Conservation (phyloP, 805 yeast genomes). For the Ogataea thermomethanolica region DNA sequence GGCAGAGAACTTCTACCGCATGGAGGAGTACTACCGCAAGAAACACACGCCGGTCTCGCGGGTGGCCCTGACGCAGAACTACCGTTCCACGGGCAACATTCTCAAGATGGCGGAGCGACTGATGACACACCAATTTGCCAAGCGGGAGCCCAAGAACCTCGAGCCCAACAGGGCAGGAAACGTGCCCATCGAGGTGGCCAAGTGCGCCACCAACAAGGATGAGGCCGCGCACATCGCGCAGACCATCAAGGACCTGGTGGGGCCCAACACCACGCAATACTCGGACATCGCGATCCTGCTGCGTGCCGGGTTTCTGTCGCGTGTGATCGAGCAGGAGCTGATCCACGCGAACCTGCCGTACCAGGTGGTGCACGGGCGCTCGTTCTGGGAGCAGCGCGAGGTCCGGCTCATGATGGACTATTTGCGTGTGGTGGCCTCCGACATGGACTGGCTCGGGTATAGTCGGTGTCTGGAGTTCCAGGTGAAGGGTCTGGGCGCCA, state of each 20-base stretch:
- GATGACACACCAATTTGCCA: constrained; percentile 54
- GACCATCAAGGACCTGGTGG: constrained; percentile 49
- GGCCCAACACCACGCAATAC: constrained; percentile 37
- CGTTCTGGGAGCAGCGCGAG: constrained; percentile 79
- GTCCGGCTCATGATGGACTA: constrained; percentile 60
- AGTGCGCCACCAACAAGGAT: constrained; percentile 37
- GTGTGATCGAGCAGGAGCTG: constrained; percentile 62
- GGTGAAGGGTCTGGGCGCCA: constrained; percentile 63
- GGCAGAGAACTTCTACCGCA: constrained; percentile 56
- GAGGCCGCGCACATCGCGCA: constrained; percentile 61
- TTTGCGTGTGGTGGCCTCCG: constrained; percentile 57
- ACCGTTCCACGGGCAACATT: constrained; percentile 73
- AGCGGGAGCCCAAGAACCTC: constrained; percentile 42
- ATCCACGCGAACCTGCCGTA: constrained; percentile 58
- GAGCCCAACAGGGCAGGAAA: constrained; percentile 42
- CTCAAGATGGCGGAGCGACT: constrained; percentile 59
- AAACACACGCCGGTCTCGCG: constrained; percentile 19
- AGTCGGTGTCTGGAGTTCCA: constrained; percentile 58
- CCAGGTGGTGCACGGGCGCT: constrained; percentile 63
- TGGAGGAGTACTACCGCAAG: constrained; percentile 39
- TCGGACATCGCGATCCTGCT: constrained; percentile 73
- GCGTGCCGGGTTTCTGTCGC: constrained; percentile 59
- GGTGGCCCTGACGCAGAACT: constrained; percentile 60
- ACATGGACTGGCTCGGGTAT: constrained; percentile 57
- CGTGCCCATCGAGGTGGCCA: constrained; percentile 45